Evolutionary conservation across 495 filamentous ascomycete species (phyloP).

Genomic region (Neurospora intermedia): DNA sequence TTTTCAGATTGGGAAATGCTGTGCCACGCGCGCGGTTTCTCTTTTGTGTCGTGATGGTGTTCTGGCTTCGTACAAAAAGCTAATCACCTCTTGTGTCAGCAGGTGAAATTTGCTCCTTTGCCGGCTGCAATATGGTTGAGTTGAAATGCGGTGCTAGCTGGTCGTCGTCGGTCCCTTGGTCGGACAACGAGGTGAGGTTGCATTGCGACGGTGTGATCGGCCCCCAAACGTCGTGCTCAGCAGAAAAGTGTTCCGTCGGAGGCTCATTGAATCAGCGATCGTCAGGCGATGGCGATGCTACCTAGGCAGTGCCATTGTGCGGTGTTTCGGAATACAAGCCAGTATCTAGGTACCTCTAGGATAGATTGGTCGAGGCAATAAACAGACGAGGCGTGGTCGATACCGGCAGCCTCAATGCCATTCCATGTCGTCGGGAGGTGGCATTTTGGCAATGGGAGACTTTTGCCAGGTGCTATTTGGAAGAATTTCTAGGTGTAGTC

Average conservation of each 20-base stretch:
- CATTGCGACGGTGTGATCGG: not conserved
- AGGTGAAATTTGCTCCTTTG: not conserved
- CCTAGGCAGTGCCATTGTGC: not conserved
- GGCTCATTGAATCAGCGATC: not conserved
- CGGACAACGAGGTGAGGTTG: not conserved
- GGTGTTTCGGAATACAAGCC: not conserved
- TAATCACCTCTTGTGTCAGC: not conserved
- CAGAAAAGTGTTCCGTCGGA: not conserved
- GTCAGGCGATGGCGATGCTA: not conserved
- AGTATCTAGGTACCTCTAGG: not conserved
- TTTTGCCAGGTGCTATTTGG: not conserved
- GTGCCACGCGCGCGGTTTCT: slow-evolving; percentile 2
- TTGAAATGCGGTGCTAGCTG: not conserved
- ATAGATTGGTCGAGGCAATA: not conserved
- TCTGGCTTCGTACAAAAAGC: not conserved
- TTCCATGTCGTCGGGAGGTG: not conserved
- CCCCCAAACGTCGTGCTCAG: not conserved
- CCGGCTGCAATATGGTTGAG: not conserved
- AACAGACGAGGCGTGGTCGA: not conserved
- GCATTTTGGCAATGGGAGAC: not conserved
- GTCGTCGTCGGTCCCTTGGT: not conserved
- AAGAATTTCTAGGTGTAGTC: too few relatives aligned
- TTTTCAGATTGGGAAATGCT: slow-evolving; percentile 1
- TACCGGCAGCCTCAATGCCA: not conserved
- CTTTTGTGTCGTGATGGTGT: not conserved